A percentile compares a stretch with the other conserved stretches of the same genome.
Conservation (phyloP, 202 grass and related monocot genomes). For the Panicum virgatum region DNA sequence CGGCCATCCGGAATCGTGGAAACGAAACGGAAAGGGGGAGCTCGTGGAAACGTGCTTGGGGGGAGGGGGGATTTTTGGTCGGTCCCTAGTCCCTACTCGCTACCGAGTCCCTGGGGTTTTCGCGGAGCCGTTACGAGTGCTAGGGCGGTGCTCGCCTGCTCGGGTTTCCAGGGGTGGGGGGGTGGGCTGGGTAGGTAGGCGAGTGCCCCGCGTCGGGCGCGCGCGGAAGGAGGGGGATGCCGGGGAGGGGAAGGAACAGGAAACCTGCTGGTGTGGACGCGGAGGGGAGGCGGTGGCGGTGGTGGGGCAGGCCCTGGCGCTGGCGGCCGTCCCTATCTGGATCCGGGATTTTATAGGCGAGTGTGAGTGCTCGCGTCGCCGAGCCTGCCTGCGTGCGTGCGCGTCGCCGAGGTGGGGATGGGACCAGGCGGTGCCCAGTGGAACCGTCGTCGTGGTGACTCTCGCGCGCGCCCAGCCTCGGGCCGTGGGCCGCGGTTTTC, state of each 20-base stretch:
- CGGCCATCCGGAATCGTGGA: slow-evolving; percentile 16
- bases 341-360: slow-evolving; percentile 34
- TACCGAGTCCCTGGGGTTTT: neutral
- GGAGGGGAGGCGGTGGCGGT: neutral
- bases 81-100: too few species aligned
- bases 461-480: neutral
- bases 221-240: neutral
- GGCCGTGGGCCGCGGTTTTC: neutral
- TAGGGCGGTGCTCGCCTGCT: neutral
- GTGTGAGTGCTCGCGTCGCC: neutral
- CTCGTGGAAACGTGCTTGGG: too few species aligned
- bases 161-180: neutral
- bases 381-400: neutral
- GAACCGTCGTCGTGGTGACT: neutral
- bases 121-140: slow-evolving; percentile 19
- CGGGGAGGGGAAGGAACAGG: neutral
- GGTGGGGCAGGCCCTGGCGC: neutral
- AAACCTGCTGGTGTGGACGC: slow-evolving; percentile 36
- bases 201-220: slow-evolving; percentile 19
- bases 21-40: neutral
- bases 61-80: neutral
- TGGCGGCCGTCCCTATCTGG: slow-evolving; percentile 26
- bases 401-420: slow-evolving; percentile 22
- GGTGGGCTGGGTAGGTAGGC: neutral
- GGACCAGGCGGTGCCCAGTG: slow-evolving; percentile 7